These are phyloP conservation scores for Hericium rajendrae DNA, from an alignment of 768 basidiomycete genomes.

Conservation along the genomic window DNA sequence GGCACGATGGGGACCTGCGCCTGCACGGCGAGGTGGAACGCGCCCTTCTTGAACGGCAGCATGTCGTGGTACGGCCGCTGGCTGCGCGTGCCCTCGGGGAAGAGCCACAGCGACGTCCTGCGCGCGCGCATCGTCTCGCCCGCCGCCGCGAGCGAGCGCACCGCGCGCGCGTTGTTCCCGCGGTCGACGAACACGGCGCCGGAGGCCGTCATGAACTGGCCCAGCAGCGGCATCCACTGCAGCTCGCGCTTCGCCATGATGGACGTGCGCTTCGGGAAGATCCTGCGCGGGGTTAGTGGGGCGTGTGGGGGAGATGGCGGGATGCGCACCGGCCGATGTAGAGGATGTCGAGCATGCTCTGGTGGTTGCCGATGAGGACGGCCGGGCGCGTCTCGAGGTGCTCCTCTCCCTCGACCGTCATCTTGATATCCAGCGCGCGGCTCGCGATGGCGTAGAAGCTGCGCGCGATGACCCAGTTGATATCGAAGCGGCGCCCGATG, in stretches of 20 bases:
- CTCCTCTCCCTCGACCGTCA: slow-evolving; percentile 84
- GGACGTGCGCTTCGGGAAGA: slow-evolving; percentile 72
- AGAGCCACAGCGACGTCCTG: slow-evolving; percentile 81
- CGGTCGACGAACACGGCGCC: slow-evolving; percentile 91
- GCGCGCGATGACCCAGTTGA: slow-evolving; percentile 75
- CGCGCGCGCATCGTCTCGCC: slow-evolving; percentile 66
- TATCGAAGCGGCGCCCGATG: slow-evolving; percentile 63
- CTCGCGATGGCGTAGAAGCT: slow-evolving; percentile 69
- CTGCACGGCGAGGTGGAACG: slow-evolving; percentile 92
- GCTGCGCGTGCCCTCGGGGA: slow-evolving; percentile 92
- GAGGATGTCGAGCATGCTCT: slow-evolving; percentile 86
- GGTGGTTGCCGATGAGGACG: slow-evolving; percentile 83
- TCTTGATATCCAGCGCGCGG: slow-evolving; percentile 50
- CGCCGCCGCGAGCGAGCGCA: slow-evolving; percentile 67
- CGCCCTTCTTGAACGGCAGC: slow-evolving; percentile 93
- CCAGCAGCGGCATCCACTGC: slow-evolving; percentile 72
- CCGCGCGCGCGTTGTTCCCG: slow-evolving; percentile 64
- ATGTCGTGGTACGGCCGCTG: slow-evolving; percentile 54
- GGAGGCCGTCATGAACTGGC: slow-evolving; percentile 83
- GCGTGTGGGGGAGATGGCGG: background rate
- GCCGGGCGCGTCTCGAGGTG: slow-evolving; percentile 62
- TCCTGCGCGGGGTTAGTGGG: slow-evolving; percentile 28
- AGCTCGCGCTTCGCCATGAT: slow-evolving; percentile 94
- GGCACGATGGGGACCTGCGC: slow-evolving; percentile 87
- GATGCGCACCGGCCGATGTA: slow-evolving; percentile 58